Evolutionary conservation across 2,329 filamentous ascomycete genomes (phyloP).

Genomic region (Bertia moriformis): DNA sequence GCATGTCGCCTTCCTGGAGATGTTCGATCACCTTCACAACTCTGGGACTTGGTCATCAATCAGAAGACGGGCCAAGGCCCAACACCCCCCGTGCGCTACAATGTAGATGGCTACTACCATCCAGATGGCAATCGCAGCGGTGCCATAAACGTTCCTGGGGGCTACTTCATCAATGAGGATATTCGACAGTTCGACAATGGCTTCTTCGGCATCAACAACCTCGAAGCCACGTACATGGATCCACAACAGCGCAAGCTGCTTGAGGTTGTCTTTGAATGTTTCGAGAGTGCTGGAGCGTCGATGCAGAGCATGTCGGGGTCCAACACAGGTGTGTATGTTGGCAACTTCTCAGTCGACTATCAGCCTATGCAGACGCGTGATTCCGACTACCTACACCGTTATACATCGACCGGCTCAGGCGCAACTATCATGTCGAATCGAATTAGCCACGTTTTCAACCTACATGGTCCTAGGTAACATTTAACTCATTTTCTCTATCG

Average conservation of each 20-base stretch:
- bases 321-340: constrained; percentile 15
- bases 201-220: constrained; percentile 23
- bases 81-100: constrained; percentile 6
- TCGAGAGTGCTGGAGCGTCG: constrained; percentile 20
- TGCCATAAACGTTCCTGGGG: constrained; percentile 6
- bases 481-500: constrained; percentile 8
- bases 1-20: constrained; percentile 7
- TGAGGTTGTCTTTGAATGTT: constrained; percentile 23
- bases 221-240: constrained; percentile 23
- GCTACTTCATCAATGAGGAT: constrained; percentile 13
- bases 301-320: constrained; percentile 12
- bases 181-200: constrained; percentile 16
- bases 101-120: constrained; percentile 6
- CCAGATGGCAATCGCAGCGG: constrained; percentile 8
- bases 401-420: constrained; percentile 16
- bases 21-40: constrained; percentile 4
- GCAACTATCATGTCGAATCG: constrained; percentile 20
- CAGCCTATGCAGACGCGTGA: constrained; percentile 12
- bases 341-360: constrained; percentile 8
- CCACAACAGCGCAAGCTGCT: constrained; percentile 24
- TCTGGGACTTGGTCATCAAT: constrained; percentile 7
- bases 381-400: constrained; percentile 9
- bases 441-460: constrained; percentile 19
- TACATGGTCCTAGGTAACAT: constrained; percentile 16
- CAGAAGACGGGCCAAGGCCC: constrained; percentile 6